Evolutionary conservation across 164 flowering plant species (phyloP).

Genomic region (Magnolia changhungtana): DNA sequence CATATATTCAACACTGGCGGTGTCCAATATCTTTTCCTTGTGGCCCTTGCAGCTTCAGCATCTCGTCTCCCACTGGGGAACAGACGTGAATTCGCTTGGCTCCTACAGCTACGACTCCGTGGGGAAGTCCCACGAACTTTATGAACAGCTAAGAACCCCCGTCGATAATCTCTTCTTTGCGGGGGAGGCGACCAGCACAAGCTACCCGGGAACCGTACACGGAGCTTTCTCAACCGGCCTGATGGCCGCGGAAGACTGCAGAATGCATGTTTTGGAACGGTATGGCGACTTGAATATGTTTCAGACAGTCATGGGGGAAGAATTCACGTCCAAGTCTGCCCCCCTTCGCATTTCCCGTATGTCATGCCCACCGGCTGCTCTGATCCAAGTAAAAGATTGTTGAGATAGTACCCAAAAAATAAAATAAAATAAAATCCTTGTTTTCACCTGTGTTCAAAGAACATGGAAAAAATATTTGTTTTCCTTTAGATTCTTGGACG

Average conservation of each 20-base stretch:
- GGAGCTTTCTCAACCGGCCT: slow-evolving; percentile 91
- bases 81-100: slow-evolving; percentile 75
- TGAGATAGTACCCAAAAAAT: neutral
- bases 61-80: slow-evolving; percentile 92
- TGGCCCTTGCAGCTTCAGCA: slow-evolving; percentile 61
- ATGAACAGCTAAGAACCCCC: slow-evolving; percentile 79
- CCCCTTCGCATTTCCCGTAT: slow-evolving; percentile 83
- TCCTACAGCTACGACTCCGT: slow-evolving; percentile 86
- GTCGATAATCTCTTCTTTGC: slow-evolving; percentile 95
- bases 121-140: slow-evolving; percentile 84
- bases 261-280: slow-evolving; percentile 81
- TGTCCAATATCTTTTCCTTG: neutral
- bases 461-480: neutral
- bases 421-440: neutral
- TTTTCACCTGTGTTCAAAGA: neutral
- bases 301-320: slow-evolving; percentile 58
- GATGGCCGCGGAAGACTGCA: slow-evolving; percentile 95
- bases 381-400: slow-evolving; percentile 3
- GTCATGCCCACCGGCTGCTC: slow-evolving; percentile 23
- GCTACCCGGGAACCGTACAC: slow-evolving; percentile 85
- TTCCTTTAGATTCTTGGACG: neutral
- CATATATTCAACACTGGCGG: neutral
- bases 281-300: slow-evolving; percentile 69
- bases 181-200: slow-evolving; percentile 82
- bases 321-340: slow-evolving; percentile 34